Evolutionary conservation across 2,329 filamentous ascomycete genomes (phyloP), one percentile per base, ranked within the genome.

Genomic region (Aspergillus sp.): DNA sequence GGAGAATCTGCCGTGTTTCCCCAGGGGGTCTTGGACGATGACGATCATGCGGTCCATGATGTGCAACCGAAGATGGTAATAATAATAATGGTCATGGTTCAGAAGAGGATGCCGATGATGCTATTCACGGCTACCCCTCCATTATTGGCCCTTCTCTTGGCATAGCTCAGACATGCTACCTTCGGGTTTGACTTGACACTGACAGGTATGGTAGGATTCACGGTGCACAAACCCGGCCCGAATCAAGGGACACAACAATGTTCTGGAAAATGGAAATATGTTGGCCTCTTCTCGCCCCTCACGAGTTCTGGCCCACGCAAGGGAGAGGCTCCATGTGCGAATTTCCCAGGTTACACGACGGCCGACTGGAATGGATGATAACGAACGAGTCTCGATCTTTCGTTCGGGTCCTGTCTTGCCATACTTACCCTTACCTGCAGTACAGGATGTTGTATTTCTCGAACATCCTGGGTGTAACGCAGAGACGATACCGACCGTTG

Each of bases 21-120:
- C 49, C 9, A 51, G 39, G 49, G 36, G 36, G 36, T 42, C 29
- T 56, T 39, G 47, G 54, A 36, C 45, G 20, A 45, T 36, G 53
- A 50, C 46, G 47, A 50, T 56, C 54, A 56, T 55, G 46, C 31
- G 54, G 49, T 51, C 47, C n/a, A 11, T n/a, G 49, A 12, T 50
- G 18, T 29, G 26, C 18, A 20, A 20, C 29, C 11, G 22, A 18
- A 47, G 36, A 11, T 4, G 32, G 31, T 26, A 29, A 7, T 29
- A 29, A 9, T 7, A 7, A 29, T 20, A 20, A 20, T 29, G 7
- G 26, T 9, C 26, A 29, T 29, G 7, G 26, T 29, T 29, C 26
- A 29, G 26, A 29, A 29, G 6, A 29, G 26, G 26, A 29, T 29
- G 26, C 26, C 26, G 26, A 14, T 36, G 24, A 54, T 54, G 24